Percentiles rank a stretch among this genome's conserved stretches.
Conservation (phyloP, 768 basidiomycete genomes). For the Termitomyces sp. region DNA sequence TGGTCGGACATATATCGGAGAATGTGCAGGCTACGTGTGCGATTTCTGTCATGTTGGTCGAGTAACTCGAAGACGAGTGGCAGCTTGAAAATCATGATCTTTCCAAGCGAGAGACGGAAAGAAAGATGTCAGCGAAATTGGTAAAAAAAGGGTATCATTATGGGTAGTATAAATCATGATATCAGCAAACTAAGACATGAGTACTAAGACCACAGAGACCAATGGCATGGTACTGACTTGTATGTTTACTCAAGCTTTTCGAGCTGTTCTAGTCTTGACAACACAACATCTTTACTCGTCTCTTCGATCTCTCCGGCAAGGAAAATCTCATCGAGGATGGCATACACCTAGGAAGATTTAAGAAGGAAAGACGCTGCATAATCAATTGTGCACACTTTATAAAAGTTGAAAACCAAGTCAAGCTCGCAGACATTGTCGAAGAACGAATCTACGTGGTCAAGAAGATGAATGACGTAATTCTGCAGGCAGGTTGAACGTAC, state of each 20-base stretch:
- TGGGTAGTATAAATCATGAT: background rate
- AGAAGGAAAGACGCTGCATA: background rate
- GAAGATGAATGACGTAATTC: background rate
- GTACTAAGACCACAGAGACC: background rate
- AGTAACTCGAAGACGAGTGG: background rate
- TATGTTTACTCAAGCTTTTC: conserved; percentile 77
- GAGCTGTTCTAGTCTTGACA: conserved; percentile 83
- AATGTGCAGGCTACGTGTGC: conserved; percentile 1
- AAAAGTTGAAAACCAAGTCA: conserved; percentile 98
- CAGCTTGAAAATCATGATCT: background rate
- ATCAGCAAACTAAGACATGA: background rate
- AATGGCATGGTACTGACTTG: background rate
- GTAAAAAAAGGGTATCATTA: conserved; percentile 12
- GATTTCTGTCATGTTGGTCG: background rate
- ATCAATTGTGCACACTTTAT: conserved; percentile 56
- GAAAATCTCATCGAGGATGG: conserved; percentile 97
- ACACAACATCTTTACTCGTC: conserved; percentile 94
- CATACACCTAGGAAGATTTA: conserved; percentile 68
- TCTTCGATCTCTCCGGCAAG: conserved; percentile 98
- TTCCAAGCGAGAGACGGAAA: background rate
- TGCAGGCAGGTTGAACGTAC: conserved; percentile 38
- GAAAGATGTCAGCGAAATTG: background rate
- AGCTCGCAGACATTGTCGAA: conserved; percentile 99
- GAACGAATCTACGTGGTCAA: conserved; percentile 69
- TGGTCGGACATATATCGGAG: conserved; percentile 9